A percentile compares a stretch with the other conserved stretches of the same genome.
These are phyloP conservation scores for Barnettozyma populi DNA, from an alignment of 805 yeast species.

Conservation along the genomic window DNA sequence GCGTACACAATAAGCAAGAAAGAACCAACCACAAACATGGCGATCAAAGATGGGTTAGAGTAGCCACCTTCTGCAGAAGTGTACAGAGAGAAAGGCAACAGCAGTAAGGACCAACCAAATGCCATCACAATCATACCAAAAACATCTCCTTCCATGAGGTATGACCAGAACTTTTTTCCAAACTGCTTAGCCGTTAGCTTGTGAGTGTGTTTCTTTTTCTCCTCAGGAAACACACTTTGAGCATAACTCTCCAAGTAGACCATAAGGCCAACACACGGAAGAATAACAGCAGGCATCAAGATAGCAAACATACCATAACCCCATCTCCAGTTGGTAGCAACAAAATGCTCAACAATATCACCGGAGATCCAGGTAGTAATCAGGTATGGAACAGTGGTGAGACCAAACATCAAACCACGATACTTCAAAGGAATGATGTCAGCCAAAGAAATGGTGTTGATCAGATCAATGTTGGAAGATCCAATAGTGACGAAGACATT, in stretches of 20 bases:
- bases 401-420: constrained; percentile 31
- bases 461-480: constrained; percentile 29
- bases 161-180: constrained; percentile 6
- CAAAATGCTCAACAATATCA: constrained; percentile 23
- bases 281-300: constrained; percentile 36
- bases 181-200: constrained; percentile 1
- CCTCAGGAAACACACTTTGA: constrained; percentile 10
- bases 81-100: constrained; percentile 35
- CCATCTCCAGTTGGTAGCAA: constrained; percentile 41
- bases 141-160: constrained; percentile 33
- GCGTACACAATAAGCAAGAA: constrained; percentile 29
- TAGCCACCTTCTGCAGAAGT: constrained; percentile 30
- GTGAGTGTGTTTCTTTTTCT: neutral
- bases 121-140: constrained; percentile 35
- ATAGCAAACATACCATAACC: constrained; percentile 48
- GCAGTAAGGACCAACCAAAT: constrained; percentile 33
- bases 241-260: constrained; percentile 30
- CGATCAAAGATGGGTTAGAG: constrained; percentile 37
- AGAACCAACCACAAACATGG: constrained; percentile 38
- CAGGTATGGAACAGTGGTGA: constrained; percentile 35
- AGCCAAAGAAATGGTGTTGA: constrained; percentile 29
- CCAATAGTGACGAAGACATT: constrained; percentile 33
- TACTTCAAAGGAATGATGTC: constrained; percentile 33
- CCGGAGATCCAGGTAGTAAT: constrained; percentile 37
- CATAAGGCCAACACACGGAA: constrained; percentile 31